Evolutionary conservation across 2,329 filamentous ascomycete species (phyloP), one percentile per base, ranked within the genome.

Genomic region (Shiraia bambusicola): DNA sequence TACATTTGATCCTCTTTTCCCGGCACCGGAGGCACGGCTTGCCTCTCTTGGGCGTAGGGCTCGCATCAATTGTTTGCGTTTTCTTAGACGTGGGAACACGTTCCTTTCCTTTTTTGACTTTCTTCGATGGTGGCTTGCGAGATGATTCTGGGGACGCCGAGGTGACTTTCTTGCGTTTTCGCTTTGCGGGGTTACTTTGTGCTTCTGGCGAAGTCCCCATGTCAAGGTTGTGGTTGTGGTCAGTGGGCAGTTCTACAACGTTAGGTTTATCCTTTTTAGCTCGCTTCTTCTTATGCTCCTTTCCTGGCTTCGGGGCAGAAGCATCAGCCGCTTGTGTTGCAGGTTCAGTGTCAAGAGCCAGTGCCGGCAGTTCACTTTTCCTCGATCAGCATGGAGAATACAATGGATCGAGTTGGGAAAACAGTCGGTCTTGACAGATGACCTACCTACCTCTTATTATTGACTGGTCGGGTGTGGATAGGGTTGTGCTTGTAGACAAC

Each of bases 401-500:
- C 19, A 22, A 22, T 22, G 19, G 8, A 22, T 22, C 19, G 8
- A 22, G 4, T 4, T 22, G 8, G 4, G 19, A 22, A 4, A 22
- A 5, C 14, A 14, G 5, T 28, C 13, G 3, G 2, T 15, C 28
- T 13, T 15, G 22, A 24, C n/a, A n/a, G n/a, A n/a, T n/a, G 12
- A 33, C 9, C 25, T 17, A 53, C 59, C 14, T 50, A 63, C 59
- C 47, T 51, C n/a, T 59, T 36, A 13, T 29, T 36, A 16, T 39
- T 43, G 17, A 11, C 28, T 28, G 34, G 45, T 17, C 49, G 51
- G n/a, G 42, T 52, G 40, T 68, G 65, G 17, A 67, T 61, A 4
- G 59, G 62, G 27, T 65, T 66, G 37, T 68, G 65, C 34, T 61
- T 63, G 37, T 69, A 69, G 15, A 68, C 55, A 1, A 67, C 59